Percentiles rank a stretch among this genome's conserved stretches.
phyloP scores from a whole-genome alignment of 345 rosid species.

The Mangifera indica region DNA sequence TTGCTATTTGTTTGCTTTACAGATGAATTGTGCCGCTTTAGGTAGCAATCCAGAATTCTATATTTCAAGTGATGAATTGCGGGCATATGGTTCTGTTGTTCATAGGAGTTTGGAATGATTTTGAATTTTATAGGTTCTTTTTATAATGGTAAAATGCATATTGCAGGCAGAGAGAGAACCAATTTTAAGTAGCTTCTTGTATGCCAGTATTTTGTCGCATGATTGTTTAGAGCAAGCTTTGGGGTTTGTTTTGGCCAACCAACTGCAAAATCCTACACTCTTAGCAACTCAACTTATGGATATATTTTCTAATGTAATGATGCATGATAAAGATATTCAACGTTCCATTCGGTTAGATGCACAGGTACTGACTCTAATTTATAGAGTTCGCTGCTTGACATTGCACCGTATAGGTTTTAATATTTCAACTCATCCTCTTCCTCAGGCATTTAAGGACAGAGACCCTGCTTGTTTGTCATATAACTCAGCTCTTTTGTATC shows the following conservation, averaged over 20 bases:
- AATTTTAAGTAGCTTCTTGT: conserved; percentile 85
- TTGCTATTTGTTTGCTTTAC: too few species aligned
- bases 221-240: conserved; percentile 80
- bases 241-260: conserved; percentile 80
- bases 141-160: background rate
- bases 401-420: conserved; percentile 3
- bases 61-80: too few species aligned
- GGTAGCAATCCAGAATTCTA: background rate
- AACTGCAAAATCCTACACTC: conserved; percentile 76
- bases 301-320: conserved; percentile 65
- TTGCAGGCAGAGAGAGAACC: conserved; percentile 90
- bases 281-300: conserved; percentile 86
- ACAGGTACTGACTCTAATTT: conserved; percentile 54
- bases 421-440: conserved; percentile 12
- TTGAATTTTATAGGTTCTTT: background rate
- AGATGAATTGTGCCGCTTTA: background rate
- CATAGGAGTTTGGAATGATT: background rate
- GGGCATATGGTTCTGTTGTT: background rate
- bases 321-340: conserved; percentile 60
- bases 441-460: conserved; percentile 77
- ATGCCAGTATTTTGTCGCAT: conserved; percentile 77
- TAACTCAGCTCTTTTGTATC: conserved; percentile 66
- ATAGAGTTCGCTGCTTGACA: conserved; percentile 4
- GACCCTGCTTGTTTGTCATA: conserved; percentile 91
- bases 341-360: conserved; percentile 70